Base-by-base conservation (phyloP, 129 eudicot species). In the Kitagawia praeruptora region DNA sequence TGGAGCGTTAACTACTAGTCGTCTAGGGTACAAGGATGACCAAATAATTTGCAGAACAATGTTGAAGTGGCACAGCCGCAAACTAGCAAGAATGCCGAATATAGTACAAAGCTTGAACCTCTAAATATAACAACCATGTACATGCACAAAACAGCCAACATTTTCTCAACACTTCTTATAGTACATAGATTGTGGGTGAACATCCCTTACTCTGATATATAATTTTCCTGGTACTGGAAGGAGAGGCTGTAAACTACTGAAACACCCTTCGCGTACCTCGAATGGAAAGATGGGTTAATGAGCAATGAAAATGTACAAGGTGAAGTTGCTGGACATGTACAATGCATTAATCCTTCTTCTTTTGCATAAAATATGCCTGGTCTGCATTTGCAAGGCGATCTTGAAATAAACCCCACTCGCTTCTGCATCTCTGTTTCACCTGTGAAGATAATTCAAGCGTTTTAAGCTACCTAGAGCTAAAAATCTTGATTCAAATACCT, bases 381-480 rank as follows among this genome's bases (percentile, higher is more conserved):
- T 79, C 81, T 8, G 81, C 81, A 46, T 67, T 31, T 25, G 75
- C 63, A 66, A 79, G 81, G 28, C 81, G 75, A 69, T 79, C 81
- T 44, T 67, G 81, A 69, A 79, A 79, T 69, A 64, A 28, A 18
- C 76, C 81, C 81, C 81, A 79, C 75, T 79, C 81, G 25, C 76
- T 79, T 67, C 61, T 79, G 66, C 81, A 79, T 39, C 81, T 66
- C 11, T 67, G 63, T 46, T 54, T 79, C 75, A 79, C 81, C 81
- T 79, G 81, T 15, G n/a, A 74, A 46, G 6, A 51, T 23, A 4
- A 19, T 5, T 27, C 56, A 44, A 45, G 49, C 12, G 13, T 9
- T 41, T 73, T 37, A 40, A 42, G 76, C 76, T 23, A 41, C 51
- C 27, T 23, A 23, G 14, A 21, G 25, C 18, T 41, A 40, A 40